Evolutionary conservation across 441 rosid genomes (phyloP), one percentile per base, ranked within the genome.

Genomic region (Aleurites moluccanus): DNA sequence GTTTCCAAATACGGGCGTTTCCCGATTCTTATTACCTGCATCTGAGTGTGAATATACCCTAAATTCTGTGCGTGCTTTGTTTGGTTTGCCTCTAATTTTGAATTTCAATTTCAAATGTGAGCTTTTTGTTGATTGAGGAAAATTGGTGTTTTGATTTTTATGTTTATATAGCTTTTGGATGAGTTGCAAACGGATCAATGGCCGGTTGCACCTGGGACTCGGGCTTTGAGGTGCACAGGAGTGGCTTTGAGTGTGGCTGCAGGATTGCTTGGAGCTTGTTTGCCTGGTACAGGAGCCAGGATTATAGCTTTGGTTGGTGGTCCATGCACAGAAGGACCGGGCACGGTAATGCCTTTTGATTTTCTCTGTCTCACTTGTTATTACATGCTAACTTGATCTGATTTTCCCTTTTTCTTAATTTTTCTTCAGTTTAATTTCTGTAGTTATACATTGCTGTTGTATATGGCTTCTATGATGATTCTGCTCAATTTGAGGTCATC

Each of bases 241-340:
- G 97, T 93, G 79, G 99, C 99, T 11, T 82, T 96, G 82, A 93
- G 91, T 78, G 99, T 96, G 47, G 93, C 99, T 0, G 87, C 94
- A 0, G 90, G 98, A 62, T 80, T 96, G 83, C 88, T 96, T 78
- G 97, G 97, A 73, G 99, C 96, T 75, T 96, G 98, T 82, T 82
- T 88, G 79, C 97, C 97, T 69, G 97, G 99, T 9, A 92, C 93
- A 33, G 99, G 99, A 33, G 98, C 93, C 70, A 88, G 96, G 79
- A 96, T 96, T 45, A 72, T 93, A 67, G 97, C 98, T 81, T 85
- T 96, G 82, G 94, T 96, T 69, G 97, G 99, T 70, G 99, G 99
- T 82, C 99, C 99, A 11, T 93, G 98, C 83, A 96, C 99, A 0
- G 98, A 96, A 80, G 99, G 99, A 44, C 99, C 99, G 3, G 98